Evolutionary conservation across 495 filamentous ascomycete genomes (phyloP), one percentile per base, ranked within the genome.

Genomic region (Hypomontagnella monticulosa): DNA sequence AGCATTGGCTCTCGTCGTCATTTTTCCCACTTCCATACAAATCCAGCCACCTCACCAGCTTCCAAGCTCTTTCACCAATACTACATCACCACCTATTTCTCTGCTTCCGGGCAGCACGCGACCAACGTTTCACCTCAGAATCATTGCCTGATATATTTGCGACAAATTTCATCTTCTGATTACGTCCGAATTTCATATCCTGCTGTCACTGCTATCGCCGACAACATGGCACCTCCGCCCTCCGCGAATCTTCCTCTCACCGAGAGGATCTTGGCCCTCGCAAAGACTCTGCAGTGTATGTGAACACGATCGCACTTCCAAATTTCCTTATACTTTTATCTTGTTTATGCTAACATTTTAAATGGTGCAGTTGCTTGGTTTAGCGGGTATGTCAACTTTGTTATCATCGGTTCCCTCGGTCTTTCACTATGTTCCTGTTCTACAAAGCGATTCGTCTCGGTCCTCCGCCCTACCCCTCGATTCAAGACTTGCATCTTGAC

Each of bases 241-340:
- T 78, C 90, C 23, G 80, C 87, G 16, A 84, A 80, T 63, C 71
- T 90, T 81, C 89, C 92, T 72, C 81, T 96, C 63, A 70, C 74
- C 67, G 87, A 96, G 76, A 86, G 93, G 74, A 76, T 97, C 43
- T 77, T 90, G 70, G 81, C 83, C 61, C 80, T 98, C 52, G 93
- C 88, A 42, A 87, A 95, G 73, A 97, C 94, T 23, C 81, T 98
- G 56, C 94, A 98, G 75, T 88, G 90, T 93, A 84, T 70, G 89
- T 86, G 51, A 72, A 62, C 37, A 32, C 40, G 48, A 40, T 32
- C 36, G 6, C 49, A 14, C 32, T 18, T 40, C 54, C 23, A n/a
- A 16, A 60, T 27, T 56, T 23, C 14, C 46, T 33, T 15, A 51
- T 46, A 50, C n/a, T 51, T n/a, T 53, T 46, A 30, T 57, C 33